phyloP scores from a whole-genome alignment of 495 filamentous ascomycete genomes.

The Filosporella fistucella region DNA sequence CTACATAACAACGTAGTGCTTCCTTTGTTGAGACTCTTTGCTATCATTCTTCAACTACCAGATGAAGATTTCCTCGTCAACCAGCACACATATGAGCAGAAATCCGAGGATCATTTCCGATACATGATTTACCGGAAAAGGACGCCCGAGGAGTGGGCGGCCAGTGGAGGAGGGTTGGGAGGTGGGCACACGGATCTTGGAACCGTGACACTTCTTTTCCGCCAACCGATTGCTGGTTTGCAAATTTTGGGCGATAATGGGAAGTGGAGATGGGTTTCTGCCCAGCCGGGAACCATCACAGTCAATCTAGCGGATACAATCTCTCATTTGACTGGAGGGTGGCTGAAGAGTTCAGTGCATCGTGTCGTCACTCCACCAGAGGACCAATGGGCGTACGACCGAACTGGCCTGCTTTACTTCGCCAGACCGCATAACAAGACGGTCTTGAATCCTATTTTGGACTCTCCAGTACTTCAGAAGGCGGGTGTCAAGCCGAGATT shows the following conservation, averaged over 20 bases:
- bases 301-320: slow-evolving; percentile 47
- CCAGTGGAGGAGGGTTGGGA: slow-evolving; percentile 32
- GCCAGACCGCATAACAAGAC: slow-evolving; percentile 35
- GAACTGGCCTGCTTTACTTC: slow-evolving; percentile 45
- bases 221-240: slow-evolving; percentile 50
- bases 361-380: slow-evolving; percentile 44
- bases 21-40: slow-evolving; percentile 43
- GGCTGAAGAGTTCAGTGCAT: slow-evolving; percentile 47
- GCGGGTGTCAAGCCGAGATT: slow-evolving; percentile 23
- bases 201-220: slow-evolving; percentile 48
- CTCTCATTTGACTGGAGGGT: slow-evolving; percentile 41
- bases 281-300: slow-evolving; percentile 45
- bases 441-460: slow-evolving; percentile 35
- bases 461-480: slow-evolving; percentile 24
- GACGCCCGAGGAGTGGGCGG: slow-evolving; percentile 38
- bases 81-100: slow-evolving; percentile 44
- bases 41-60: slow-evolving; percentile 46
- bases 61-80: slow-evolving; percentile 48
- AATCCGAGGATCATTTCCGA: slow-evolving; percentile 43
- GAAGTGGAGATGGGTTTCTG: slow-evolving; percentile 40
- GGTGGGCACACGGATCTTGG: slow-evolving; percentile 52
- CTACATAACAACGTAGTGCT: slow-evolving; percentile 42
- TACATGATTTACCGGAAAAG: slow-evolving; percentile 51
- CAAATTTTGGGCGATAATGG: slow-evolving; percentile 41
- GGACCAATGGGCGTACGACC: slow-evolving; percentile 42